A percentile compares a stretch with the other conserved stretches of the same genome.
phyloP scores from a whole-genome alignment of 495 filamentous ascomycete genomes.

The Xylaria intraflava region DNA sequence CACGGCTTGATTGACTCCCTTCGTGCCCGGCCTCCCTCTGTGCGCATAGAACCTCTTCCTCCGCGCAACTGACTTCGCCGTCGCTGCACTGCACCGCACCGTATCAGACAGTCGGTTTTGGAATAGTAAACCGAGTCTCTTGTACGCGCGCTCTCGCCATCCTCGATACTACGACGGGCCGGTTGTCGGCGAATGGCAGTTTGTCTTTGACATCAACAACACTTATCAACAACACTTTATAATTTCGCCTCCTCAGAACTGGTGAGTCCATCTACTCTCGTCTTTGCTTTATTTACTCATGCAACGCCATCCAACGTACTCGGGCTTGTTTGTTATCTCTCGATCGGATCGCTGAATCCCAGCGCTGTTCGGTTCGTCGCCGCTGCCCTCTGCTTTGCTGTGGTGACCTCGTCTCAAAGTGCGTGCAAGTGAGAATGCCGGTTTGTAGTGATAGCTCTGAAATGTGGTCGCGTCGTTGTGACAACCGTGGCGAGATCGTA shows the following conservation, averaged over 20 bases:
- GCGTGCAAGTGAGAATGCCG: constrained; percentile 11
- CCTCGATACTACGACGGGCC: too few relatives aligned
- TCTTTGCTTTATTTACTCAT: background rate
- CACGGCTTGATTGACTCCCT: constrained; percentile 5
- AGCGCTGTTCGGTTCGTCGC: background rate
- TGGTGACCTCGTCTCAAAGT: constrained; percentile 5
- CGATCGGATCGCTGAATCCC: background rate
- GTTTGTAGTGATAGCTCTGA: constrained; percentile 3
- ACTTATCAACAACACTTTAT: background rate
- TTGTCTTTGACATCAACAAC: too few relatives aligned
- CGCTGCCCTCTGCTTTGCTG: background rate
- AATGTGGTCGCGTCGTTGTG: constrained; percentile 10
- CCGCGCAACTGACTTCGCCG: constrained; percentile 1
- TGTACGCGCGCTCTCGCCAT: background rate
- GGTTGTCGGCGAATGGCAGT: too few relatives aligned
- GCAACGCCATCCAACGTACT: background rate
- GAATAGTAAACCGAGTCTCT: constrained; percentile 2
- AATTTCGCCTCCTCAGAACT: background rate
- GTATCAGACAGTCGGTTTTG: constrained; percentile 1
- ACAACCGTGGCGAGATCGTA: constrained; percentile 1
- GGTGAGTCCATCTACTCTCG: constrained; percentile 3
- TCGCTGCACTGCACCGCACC: constrained; percentile 9
- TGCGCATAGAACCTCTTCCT: background rate
- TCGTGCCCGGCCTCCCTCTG: background rate
- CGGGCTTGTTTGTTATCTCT: background rate